Evolutionary conservation across 306 rosid genomes (phyloP), one percentile per base, ranked within the genome.

Genomic region (Fragaria vesca): DNA sequence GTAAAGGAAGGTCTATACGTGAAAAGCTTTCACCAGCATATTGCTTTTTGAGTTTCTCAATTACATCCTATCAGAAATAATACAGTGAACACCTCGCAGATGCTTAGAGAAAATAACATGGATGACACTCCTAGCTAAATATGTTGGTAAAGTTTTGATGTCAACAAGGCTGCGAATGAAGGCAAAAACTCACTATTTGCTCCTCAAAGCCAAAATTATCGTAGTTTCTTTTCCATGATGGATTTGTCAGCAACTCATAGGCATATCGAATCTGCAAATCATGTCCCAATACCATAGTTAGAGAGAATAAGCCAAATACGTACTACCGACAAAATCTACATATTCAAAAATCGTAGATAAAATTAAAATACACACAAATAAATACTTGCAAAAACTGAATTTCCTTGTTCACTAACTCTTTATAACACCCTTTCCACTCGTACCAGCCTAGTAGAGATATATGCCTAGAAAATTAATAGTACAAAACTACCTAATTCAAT

Each of bases 171-270:
- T 42, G 17, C 42, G 54, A 58, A 28, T 72, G 76, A 61, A 79
- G 32, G 76, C 47, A 63, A 74, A 26, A 74, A 87, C 97, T 86
- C 87, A 95, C 99, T 36, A 78, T 72, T 58, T 92, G 94, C 83
- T 93, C 99, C 47, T 89, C 97, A 20, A 95, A 80, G 71, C 91
- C 96, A 79, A 88, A 95, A 58, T 87, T 43, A 78, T 95, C 97
- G 30, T 95, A 93, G 88, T 91, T 90, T 71, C 87, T 91, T 86
- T 95, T 95, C 97, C 97, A 88, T 8, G 79, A 36, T 6, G 93
- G 89, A 78, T 95, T 93, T 40, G 77, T 87, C 84, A 95, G 89
- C 91, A 95, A 81, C 84, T 95, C 99, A 40, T 91, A 92, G 67
- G 98, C 98, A 91, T 93, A 93, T 77, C 75, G 93, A 84, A 95